phyloP scores from a whole-genome alignment of 805 yeast genomes.

The Yarrowia deformans region DNA sequence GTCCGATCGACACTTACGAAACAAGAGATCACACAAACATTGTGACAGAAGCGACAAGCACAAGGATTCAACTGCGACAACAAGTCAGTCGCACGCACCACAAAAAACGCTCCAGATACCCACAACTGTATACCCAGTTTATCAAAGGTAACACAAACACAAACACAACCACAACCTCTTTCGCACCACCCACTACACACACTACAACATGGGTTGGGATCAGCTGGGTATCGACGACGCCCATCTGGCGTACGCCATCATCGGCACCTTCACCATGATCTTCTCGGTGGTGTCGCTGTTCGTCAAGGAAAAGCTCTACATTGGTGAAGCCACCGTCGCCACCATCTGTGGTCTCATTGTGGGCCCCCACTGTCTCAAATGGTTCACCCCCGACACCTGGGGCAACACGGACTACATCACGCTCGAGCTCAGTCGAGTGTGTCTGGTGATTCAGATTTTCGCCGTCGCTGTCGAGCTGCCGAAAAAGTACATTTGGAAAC shows the following conservation, averaged over 20 bases:
- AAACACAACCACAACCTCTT: background rate
- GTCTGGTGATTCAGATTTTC: conserved; percentile 85
- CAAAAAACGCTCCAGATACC: background rate
- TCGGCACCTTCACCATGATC: conserved; percentile 80
- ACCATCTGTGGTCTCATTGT: conserved; percentile 83
- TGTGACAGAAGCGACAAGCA: background rate
- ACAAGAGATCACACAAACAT: no score
- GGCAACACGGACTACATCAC: conserved; percentile 85
- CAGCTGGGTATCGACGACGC: conserved; percentile 59
- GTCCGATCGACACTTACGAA: background rate
- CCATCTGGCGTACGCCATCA: conserved; percentile 86
- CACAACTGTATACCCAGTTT: no score
- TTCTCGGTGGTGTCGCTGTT: conserved; percentile 83
- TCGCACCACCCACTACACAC: no score
- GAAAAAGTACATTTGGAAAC: conserved; percentile 82
- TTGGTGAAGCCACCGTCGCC: conserved; percentile 93
- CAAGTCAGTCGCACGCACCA: background rate
- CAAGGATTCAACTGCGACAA: background rate
- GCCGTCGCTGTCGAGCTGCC: conserved; percentile 96
- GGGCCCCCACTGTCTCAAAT: conserved; percentile 83
- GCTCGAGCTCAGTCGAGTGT: conserved; percentile 80
- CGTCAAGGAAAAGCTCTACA: conserved; percentile 81
- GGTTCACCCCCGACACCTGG: conserved; percentile 88
- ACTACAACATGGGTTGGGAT: conserved; percentile 31
- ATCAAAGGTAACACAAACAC: background rate